Evolutionary conservation across 2,329 filamentous ascomycete species (phyloP).

Genomic region (Trichoderma koningiopsis): DNA sequence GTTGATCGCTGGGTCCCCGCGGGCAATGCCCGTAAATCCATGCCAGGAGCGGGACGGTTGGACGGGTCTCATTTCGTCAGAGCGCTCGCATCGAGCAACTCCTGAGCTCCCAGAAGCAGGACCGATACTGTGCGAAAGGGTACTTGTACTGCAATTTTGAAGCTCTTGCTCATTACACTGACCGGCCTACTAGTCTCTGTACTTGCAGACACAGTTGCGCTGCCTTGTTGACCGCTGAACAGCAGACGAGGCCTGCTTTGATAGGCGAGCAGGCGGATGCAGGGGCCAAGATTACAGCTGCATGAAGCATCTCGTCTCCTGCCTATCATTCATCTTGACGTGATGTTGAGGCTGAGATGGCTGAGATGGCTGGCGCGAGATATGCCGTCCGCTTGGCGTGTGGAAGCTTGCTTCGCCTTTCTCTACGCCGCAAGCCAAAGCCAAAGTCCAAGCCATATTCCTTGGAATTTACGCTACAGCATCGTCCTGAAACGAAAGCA

Average conservation of each 20-base stretch:
- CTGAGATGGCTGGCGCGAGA: neutral
- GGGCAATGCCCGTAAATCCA: constrained; percentile 17
- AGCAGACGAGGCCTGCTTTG: neutral
- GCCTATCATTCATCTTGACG: neutral
- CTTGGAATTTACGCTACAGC: neutral
- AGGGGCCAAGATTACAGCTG: neutral
- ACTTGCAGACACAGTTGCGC: neutral
- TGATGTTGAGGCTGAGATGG: neutral
- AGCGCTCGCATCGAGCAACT: neutral
- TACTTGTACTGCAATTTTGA: neutral
- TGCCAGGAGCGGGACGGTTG: constrained; percentile 11
- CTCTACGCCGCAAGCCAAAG: too few relatives aligned
- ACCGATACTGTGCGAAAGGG: neutral
- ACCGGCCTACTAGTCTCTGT: neutral
- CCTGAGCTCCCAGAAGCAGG: neutral
- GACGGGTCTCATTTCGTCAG: constrained; percentile 18
- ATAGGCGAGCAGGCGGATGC: neutral
- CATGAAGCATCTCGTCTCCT: neutral
- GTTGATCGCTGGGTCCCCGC: constrained; percentile 22
- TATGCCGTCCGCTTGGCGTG: neutral
- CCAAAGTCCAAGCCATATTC: neutral
- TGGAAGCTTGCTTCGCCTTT: neutral
- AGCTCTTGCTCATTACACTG: neutral
- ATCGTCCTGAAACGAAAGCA: neutral
- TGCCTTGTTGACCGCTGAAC: neutral